Percentiles rank a stretch among this genome's conserved stretches.
phyloP scores from a whole-genome alignment of 2,329 filamentous ascomycete genomes.

The Arthrobotrys conoides region DNA sequence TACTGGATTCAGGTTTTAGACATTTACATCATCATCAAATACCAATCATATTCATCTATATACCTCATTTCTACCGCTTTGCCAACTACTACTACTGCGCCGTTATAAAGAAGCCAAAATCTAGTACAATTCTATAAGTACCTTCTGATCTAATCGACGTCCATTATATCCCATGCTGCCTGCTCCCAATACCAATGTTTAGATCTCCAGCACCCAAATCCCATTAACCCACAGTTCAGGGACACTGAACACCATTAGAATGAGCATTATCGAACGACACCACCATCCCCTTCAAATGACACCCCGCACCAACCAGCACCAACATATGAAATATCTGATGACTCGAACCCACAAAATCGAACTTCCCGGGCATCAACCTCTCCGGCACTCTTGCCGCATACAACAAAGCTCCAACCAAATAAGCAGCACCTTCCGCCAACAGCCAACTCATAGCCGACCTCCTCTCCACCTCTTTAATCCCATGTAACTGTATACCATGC shows the following conservation, averaged over 20 bases:
- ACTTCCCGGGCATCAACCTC: slow-evolving; percentile 80
- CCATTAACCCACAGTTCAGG: neutral
- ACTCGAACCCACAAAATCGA: slow-evolving; percentile 92
- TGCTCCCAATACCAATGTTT: neutral
- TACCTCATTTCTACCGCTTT: neutral
- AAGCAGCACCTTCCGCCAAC: slow-evolving; percentile 82
- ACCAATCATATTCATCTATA: slow-evolving; percentile 30
- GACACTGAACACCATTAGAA: slow-evolving; percentile 66
- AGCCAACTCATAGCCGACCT: slow-evolving; percentile 87
- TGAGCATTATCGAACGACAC: slow-evolving; percentile 91
- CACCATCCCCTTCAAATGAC: slow-evolving; percentile 84
- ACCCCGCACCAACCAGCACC: slow-evolving; percentile 83
- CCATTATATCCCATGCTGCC: neutral
- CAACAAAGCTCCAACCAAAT: slow-evolving; percentile 85
- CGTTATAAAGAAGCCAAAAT: neutral
- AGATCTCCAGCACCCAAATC: neutral
- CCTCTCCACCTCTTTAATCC: slow-evolving; percentile 75
- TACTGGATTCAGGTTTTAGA: slow-evolving; percentile 54
- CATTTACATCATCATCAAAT: slow-evolving; percentile 43
- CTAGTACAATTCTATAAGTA: slow-evolving; percentile 1
- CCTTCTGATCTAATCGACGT: neutral
- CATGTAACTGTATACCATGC: slow-evolving; percentile 80
- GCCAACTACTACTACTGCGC: neutral
- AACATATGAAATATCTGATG: slow-evolving; percentile 97
- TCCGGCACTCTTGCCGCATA: slow-evolving; percentile 93